Conservation (phyloP, 768 basidiomycete species). For the Mycena epipterygia region DNA sequence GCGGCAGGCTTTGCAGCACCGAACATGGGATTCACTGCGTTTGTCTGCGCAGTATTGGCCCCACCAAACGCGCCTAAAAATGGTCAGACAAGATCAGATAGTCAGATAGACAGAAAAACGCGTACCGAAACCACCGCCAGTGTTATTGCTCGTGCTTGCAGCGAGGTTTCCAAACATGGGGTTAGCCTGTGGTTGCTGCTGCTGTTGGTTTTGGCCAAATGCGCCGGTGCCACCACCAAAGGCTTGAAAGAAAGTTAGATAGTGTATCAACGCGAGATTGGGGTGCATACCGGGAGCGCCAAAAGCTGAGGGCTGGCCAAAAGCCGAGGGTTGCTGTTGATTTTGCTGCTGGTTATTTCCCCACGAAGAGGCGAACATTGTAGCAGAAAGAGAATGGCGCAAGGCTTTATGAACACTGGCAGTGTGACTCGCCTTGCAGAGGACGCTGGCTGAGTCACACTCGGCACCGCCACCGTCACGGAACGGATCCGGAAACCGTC, state of each 20-base stretch:
- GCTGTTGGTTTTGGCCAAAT: conserved; percentile 73
- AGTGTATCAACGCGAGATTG: conserved; percentile 31
- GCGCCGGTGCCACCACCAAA: conserved; percentile 65
- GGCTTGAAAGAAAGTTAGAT: conserved; percentile 53
- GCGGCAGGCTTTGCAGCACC: conserved; percentile 77
- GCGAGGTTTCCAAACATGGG: conserved; percentile 85
- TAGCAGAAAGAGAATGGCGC: conserved; percentile 20
- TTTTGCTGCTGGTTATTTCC: conserved; percentile 75
- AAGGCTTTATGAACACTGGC: conserved; percentile 33
- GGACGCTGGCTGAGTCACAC: neutral
- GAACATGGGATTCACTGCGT: conserved; percentile 63
- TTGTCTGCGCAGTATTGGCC: conserved; percentile 52
- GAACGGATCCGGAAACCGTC: too few species aligned
- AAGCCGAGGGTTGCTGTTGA: conserved; percentile 68
- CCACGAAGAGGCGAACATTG: conserved; percentile 85
- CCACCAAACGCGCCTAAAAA: conserved; percentile 61
- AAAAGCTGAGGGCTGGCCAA: conserved; percentile 80
- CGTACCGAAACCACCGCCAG: conserved; percentile 60
- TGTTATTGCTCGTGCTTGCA: conserved; percentile 45
- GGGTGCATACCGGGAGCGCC: conserved; percentile 65
- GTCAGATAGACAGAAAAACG: conserved; percentile 38
- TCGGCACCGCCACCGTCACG: neutral
- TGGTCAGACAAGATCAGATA: conserved; percentile 35
- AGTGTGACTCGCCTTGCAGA: conserved; percentile 2
- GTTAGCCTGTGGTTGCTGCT: conserved; percentile 74